phyloP scores from a whole-genome alignment of 805 yeast genomes.

The Metschnikowia corniflorae region DNA sequence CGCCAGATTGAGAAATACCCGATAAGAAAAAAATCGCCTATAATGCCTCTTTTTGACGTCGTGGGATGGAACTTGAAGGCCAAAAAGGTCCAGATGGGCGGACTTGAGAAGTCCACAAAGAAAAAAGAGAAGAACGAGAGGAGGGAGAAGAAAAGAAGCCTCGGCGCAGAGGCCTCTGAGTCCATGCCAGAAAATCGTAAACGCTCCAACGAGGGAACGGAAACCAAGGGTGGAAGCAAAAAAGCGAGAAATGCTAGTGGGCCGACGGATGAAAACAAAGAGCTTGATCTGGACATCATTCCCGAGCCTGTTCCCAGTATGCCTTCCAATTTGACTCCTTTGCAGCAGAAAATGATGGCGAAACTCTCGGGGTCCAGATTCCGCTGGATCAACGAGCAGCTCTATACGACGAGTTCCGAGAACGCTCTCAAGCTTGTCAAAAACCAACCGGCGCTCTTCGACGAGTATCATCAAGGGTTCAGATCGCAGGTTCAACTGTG shows the following conservation, averaged over 20 bases:
- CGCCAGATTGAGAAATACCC: neutral
- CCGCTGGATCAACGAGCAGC: conserved; percentile 96
- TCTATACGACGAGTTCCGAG: conserved; percentile 82
- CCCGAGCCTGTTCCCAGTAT: conserved; percentile 16
- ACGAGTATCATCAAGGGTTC: conserved; percentile 94
- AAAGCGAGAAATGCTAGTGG: neutral
- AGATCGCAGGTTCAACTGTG: conserved; percentile 91
- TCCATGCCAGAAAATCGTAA: conserved; percentile 6
- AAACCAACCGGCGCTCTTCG: conserved; percentile 83
- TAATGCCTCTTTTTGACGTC: conserved; percentile 71
- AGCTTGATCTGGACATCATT: conserved; percentile 6
- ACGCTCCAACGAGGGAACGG: conserved; percentile 7
- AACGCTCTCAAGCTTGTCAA: conserved; percentile 69
- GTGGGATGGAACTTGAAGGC: conserved; percentile 77
- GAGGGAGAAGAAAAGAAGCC: conserved; percentile 10
- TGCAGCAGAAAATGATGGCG: conserved; percentile 94
- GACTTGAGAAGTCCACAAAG: conserved; percentile 25
- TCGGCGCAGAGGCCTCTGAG: conserved; percentile 1
- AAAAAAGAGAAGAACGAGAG: conserved; percentile 16
- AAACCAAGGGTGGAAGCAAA: neutral
- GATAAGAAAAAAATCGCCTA: conserved; percentile 1
- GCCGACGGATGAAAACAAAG: neutral
- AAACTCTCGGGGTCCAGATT: conserved; percentile 93
- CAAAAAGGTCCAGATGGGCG: conserved; percentile 48
- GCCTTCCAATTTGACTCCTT: conserved; percentile 63